phyloP scores from a whole-genome alignment of 2,329 filamentous ascomycete species.

The Nannizziopsis barbatae region DNA sequence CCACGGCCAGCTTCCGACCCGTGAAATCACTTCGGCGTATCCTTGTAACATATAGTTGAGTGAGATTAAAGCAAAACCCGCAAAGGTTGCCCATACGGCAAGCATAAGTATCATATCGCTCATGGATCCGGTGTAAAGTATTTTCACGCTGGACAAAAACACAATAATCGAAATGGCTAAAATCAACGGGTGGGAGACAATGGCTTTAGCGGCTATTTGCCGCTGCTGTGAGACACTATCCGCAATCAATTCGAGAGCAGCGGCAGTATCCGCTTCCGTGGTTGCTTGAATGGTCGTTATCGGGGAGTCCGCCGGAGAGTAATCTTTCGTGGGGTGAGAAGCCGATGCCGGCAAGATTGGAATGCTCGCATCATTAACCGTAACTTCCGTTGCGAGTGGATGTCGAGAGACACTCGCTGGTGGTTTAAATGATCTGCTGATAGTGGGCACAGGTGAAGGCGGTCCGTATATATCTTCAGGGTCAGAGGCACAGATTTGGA shows the following conservation, averaged over 20 bases:
- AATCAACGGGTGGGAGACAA: slow-evolving; percentile 52
- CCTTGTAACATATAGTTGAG: slow-evolving; percentile 50
- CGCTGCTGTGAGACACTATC: slow-evolving; percentile 76
- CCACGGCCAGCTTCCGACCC: slow-evolving; percentile 50
- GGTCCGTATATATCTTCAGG: slow-evolving; percentile 20
- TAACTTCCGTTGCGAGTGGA: slow-evolving; percentile 15
- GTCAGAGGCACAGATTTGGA: slow-evolving; percentile 49
- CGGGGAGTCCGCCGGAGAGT: slow-evolving; percentile 20
- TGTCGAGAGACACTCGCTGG: slow-evolving; percentile 33
- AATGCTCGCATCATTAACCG: slow-evolving; percentile 1
- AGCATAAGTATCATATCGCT: slow-evolving; percentile 46
- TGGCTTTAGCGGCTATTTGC: slow-evolving; percentile 50
- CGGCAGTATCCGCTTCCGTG: slow-evolving; percentile 49
- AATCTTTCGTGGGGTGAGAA: background rate
- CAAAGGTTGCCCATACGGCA: slow-evolving; percentile 49
- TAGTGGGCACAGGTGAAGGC: slow-evolving; percentile 49
- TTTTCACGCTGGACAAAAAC: slow-evolving; percentile 31
- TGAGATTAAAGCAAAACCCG: slow-evolving; percentile 52
- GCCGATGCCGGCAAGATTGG: slow-evolving; percentile 14
- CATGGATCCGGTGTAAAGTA: slow-evolving; percentile 28
- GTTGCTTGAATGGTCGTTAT: slow-evolving; percentile 27
- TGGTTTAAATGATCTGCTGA: slow-evolving; percentile 44
- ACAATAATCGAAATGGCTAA: slow-evolving; percentile 30
- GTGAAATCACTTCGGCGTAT: slow-evolving; percentile 55
- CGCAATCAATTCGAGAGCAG: slow-evolving; percentile 61